Evolutionary conservation across 1,284 basidiomycete species (phyloP), one percentile per base, ranked within the genome.

Genomic region (Trametes sp.): DNA sequence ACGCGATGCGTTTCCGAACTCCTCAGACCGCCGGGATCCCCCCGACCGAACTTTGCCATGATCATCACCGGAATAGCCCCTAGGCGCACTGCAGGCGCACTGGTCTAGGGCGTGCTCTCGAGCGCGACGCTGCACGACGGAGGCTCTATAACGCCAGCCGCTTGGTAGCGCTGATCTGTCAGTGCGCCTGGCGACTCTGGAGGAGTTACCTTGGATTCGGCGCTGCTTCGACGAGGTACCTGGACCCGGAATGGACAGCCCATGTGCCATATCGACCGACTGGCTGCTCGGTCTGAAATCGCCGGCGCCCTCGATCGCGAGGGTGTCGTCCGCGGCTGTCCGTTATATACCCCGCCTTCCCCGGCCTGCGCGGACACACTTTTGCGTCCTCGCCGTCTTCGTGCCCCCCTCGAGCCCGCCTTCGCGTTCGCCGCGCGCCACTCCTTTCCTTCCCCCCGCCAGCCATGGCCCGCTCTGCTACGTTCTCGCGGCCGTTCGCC

Each of bases 351-450:
- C 35, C 35, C 35, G 35, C 24, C 14, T 21, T 13, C n/a, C 29
- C 29, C 42, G 21, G 16, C 7, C 44, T 28, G 14, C 26, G 28
- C 36, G 13, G 29, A 24, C 38, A 49, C 31, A 60, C 36, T 38
- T n/a, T 29, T 19, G 41, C 23, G 14, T 29, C 59, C 52, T 48
- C 53, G n/a, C 26, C 35, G 33, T 54, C 42, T 50, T 41, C 38
- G 19, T n/a, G 38, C 41, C 38, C 38, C 16, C 59, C 51, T 35
- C 45, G 23, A 28, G 33, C 24, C 38, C 52, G 35, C 53, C 38
- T 45, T 50, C 33, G 59, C 59, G 59, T 54, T 21, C 53, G 24
- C 8, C 59, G 59, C 59, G 53, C 53, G 59, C 51, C 59, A 41
- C 46, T 60, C 59, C 26, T 60, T 60, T 33, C 59, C 21, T 54